Evolutionary conservation across 2,329 filamentous ascomycete genomes (phyloP), one percentile per base, ranked within the genome.

Genomic region (Trichoderma arundinaceum): DNA sequence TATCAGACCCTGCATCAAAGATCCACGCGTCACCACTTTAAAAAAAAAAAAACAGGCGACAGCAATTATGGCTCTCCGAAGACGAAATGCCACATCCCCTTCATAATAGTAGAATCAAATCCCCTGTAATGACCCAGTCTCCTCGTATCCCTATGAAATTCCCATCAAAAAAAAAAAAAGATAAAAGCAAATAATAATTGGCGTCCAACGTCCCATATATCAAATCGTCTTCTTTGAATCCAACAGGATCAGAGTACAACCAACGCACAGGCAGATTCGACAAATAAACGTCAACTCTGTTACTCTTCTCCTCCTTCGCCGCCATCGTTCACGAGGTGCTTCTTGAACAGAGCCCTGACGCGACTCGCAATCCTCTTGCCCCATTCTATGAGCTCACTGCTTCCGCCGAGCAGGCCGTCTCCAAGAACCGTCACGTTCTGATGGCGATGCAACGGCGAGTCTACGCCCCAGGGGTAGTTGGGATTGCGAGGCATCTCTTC

Each of bases 401-500:
- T 49, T 5, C 49, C 19, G 4, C 8, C 22, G 0, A 59, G 2
- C 22, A 70, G 65, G 22, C 72, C 73, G n/a, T 70, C 61, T 35
- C 69, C 66, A 3, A 74, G 69, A n/a, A 69, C 68, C 7, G 71
- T 71, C 54, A 73, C 69, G 60, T 75, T 74, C 35, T 74, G 72
- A 57, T 78, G 75, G 5, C 77, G 76, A 66, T 79, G 76, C 39
- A 75, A 65, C 1, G 76, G 76, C 43, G 73, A 77, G 67, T 74
- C 71, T 35, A 74, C 75, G 10, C 76, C 77, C 77, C 77, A 79
- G 1, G 77, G 77, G 32, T 72, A 78, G 65, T 77, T 75, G 15
- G 74, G 71, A 35, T 76, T 74, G 2, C 70, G 68, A 6, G 76
- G 73, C 38, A 77, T 64, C 8, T 66, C 51, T 19, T 69, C 66